These are phyloP conservation scores for Glonium stellatum DNA, from an alignment of 495 filamentous ascomycete genomes.

Conservation along the genomic window DNA sequence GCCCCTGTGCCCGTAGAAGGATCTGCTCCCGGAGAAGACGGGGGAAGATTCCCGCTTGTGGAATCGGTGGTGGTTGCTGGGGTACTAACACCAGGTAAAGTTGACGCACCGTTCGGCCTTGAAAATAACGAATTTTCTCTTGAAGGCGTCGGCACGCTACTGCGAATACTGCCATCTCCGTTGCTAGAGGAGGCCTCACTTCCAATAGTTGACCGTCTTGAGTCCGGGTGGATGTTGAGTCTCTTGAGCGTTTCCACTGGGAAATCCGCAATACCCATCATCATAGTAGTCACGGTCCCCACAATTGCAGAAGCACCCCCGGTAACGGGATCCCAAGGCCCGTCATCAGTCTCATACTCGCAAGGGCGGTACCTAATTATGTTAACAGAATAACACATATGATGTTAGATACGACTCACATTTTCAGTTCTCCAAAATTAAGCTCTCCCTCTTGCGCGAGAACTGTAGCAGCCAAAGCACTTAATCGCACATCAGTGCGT, in stretches of 20 bases:
- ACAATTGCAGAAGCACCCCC: constrained; percentile 61
- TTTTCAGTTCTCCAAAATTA: constrained; percentile 37
- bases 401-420: constrained; percentile 18
- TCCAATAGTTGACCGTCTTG: constrained; percentile 20
- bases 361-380: constrained; percentile 30
- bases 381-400: constrained; percentile 1
- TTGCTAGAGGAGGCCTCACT: constrained; percentile 5
- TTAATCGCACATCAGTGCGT: constrained; percentile 34
- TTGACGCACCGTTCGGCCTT: constrained; percentile 8
- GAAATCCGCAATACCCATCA: constrained; percentile 77
- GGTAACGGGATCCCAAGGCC: constrained; percentile 39
- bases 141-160: constrained; percentile 6
- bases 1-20: constrained; percentile 8
- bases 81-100: constrained; percentile 11
- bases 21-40: constrained; percentile 13
- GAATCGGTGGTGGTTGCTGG: constrained; percentile 3
- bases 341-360: constrained; percentile 41
- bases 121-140: not conserved
- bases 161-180: not conserved
- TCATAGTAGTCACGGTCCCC: constrained; percentile 64
- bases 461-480: constrained; percentile 37
- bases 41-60: not conserved
- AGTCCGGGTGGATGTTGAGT: constrained; percentile 46
- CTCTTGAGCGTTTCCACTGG: constrained; percentile 58
- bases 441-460: constrained; percentile 36